phyloP scores from a whole-genome alignment of 2,329 filamentous ascomycete genomes.

The Coniochaeta sp. region DNA sequence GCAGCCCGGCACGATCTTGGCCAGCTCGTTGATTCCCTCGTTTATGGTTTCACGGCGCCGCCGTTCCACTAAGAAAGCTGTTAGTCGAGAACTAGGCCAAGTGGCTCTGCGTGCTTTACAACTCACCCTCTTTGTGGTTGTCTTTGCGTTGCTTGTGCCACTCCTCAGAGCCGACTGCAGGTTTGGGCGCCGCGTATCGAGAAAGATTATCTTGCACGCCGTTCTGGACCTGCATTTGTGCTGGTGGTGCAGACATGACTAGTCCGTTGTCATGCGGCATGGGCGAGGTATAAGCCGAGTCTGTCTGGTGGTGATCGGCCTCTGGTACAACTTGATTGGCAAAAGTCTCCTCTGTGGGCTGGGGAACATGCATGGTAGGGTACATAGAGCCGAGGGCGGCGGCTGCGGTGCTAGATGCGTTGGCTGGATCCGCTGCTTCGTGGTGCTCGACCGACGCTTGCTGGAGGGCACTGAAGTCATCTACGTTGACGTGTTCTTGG shows the following conservation, averaged over 20 bases:
- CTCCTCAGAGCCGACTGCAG: constrained; percentile 88
- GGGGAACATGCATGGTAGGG: constrained; percentile 50
- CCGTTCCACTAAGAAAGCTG: constrained; percentile 66
- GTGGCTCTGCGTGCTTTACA: background rate
- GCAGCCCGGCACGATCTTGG: constrained; percentile 94
- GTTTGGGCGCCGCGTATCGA: constrained; percentile 52
- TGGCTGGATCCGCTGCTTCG: constrained; percentile 40
- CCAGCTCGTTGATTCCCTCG: constrained; percentile 95
- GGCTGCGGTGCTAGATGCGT: constrained; percentile 51
- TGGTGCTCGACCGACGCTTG: constrained; percentile 42
- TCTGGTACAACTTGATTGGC: constrained; percentile 39
- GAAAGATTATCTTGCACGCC: constrained; percentile 23
- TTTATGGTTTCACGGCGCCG: constrained; percentile 97
- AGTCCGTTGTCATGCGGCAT: constrained; percentile 11
- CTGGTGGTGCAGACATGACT: constrained; percentile 10
- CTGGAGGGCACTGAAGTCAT: constrained; percentile 49
- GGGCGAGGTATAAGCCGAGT: constrained; percentile 23
- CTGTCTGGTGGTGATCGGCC: constrained; percentile 22
- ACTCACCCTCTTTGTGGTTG: constrained; percentile 94
- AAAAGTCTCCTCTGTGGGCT: constrained; percentile 52
- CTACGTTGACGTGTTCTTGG: constrained; percentile 32
- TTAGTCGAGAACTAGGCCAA: background rate
- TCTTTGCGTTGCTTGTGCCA: constrained; percentile 98
- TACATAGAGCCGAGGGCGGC: constrained; percentile 52
- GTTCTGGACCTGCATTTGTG: constrained; percentile 25